phyloP scores from a whole-genome alignment of 805 yeast genomes.

The Naumovozyma castellii region DNA sequence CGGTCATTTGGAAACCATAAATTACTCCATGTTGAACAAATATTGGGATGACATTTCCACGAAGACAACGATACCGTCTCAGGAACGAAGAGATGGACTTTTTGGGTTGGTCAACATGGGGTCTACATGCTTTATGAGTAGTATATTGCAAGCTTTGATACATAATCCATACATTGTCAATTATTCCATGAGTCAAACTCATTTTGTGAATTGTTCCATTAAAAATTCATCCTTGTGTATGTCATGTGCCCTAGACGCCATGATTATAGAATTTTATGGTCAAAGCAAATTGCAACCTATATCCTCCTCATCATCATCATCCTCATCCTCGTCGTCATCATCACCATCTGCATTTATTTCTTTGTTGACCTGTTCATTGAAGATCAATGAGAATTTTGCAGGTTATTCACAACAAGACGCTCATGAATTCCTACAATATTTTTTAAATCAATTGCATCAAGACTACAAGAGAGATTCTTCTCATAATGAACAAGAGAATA shows the following conservation, averaged over 20 bases:
- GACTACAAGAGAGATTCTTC: conserved; percentile 20
- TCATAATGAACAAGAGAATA: conserved; percentile 5
- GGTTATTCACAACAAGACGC: conserved; percentile 98
- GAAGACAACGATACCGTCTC: conserved; percentile 18
- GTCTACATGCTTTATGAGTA: conserved; percentile 94
- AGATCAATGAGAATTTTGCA: conserved; percentile 71
- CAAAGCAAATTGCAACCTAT: no score
- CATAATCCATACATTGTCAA: conserved; percentile 84
- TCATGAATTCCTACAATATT: conserved; percentile 92
- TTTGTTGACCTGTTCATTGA: conserved; percentile 79
- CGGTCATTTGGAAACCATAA: conserved; percentile 42
- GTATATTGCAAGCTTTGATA: conserved; percentile 76
- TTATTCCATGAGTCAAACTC: conserved; percentile 49
- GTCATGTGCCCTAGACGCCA: conserved; percentile 75
- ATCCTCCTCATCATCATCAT: neutral
- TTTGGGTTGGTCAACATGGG: conserved; percentile 91
- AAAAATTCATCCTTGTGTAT: conserved; percentile 42
- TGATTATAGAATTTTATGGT: conserved; percentile 68
- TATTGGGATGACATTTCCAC: conserved; percentile 20
- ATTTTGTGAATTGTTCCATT: conserved; percentile 21
- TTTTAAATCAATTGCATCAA: conserved; percentile 72
- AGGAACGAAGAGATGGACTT: conserved; percentile 62
- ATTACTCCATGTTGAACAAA: conserved; percentile 16
- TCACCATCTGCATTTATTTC: conserved; percentile 75
- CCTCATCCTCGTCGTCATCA: neutral